Base-by-base conservation (phyloP, 495 filamentous ascomycete species). In the Penicillium cataractarum region DNA sequence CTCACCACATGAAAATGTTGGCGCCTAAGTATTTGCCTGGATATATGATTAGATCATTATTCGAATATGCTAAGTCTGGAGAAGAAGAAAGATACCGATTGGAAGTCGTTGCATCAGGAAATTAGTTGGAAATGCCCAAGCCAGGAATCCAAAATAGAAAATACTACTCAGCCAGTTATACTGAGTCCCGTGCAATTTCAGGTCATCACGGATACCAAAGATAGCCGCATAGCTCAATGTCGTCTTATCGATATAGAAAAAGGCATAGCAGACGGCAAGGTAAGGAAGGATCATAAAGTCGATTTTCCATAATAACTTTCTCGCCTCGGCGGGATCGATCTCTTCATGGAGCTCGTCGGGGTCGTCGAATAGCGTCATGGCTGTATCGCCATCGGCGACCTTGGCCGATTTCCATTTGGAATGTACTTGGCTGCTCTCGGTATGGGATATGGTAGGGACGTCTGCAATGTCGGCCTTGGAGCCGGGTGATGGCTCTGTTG, bases 171-270 rank as follows among this genome's bases (percentile, higher is more conserved):
- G 62, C 82, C 83, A 84, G 48, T 74, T 79, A 48, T 84, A 86
- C 61, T 84, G 73, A 7, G 73, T 78, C 9, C 80, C 78, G 54
- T 78, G 72, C 4, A 84, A 74, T 24, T 79, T 55, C 10, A 82
- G 63, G 67, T 71, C 83, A 15, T 84, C 74, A 21, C 71, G 64
- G 57, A 89, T 86, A 0, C 83, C 84, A 65, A 88, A 87, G 55
- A 87, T 82, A 15, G 84, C 80, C 10, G 84, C 83, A 65, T 86
- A 86, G 35, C 82, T 84, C 22, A 87, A 65, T 0, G 84, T 86
- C 2, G 83, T 86, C 73, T 86, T 84, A 53, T 86, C 84, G 63
- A 86, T 84, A 55, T 84, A 87, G 58, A 86, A 86, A 67, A 87
- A 88, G 0, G 79, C 79, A 71, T 86, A 87, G 57, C 82, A 87